Conservation (phyloP, 805 yeast genomes). For the Cyberlindnera samutprakarnensis region DNA sequence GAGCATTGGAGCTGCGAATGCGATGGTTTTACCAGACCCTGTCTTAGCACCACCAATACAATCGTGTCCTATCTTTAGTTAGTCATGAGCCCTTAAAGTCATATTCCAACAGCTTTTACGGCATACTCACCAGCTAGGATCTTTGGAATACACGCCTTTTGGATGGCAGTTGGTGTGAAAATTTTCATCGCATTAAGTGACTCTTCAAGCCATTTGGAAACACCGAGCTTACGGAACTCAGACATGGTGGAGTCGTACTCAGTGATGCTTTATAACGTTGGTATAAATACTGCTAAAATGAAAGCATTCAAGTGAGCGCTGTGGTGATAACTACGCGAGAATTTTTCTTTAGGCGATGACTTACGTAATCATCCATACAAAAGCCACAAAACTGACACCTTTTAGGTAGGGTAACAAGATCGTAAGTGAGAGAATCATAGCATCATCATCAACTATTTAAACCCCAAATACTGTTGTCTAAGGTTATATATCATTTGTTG, state of each 20-base stretch:
- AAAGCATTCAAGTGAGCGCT: not conserved
- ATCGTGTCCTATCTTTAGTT: slow-evolving; percentile 43
- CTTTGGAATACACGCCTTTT: slow-evolving; percentile 80
- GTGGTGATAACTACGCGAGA: not conserved
- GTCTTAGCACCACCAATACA: slow-evolving; percentile 98
- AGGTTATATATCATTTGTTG: slow-evolving; percentile 6
- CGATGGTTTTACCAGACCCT: slow-evolving; percentile 96
- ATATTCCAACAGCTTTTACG: not conserved
- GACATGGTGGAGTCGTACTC: slow-evolving; percentile 1
- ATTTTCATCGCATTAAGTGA: slow-evolving; percentile 78
- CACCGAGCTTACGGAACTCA: slow-evolving; percentile 58
- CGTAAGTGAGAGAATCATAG: too few species aligned
- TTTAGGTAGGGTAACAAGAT: not conserved
- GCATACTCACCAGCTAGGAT: slow-evolving; percentile 47
- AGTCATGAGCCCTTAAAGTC: not conserved
- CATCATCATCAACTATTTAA: too few species aligned
- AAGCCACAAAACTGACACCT: slow-evolving; percentile 3
- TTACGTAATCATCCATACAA: too few species aligned
- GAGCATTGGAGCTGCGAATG: slow-evolving; percentile 96
- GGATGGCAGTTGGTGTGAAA: slow-evolving; percentile 78
- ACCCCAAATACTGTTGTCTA: slow-evolving; percentile 1
- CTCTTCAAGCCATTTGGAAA: slow-evolving; percentile 82
- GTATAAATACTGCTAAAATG: not conserved
- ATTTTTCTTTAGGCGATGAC: not conserved
- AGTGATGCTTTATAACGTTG: not conserved